phyloP scores from a whole-genome alignment of 495 filamentous ascomycete genomes.

The Schizothecium vesticola region DNA sequence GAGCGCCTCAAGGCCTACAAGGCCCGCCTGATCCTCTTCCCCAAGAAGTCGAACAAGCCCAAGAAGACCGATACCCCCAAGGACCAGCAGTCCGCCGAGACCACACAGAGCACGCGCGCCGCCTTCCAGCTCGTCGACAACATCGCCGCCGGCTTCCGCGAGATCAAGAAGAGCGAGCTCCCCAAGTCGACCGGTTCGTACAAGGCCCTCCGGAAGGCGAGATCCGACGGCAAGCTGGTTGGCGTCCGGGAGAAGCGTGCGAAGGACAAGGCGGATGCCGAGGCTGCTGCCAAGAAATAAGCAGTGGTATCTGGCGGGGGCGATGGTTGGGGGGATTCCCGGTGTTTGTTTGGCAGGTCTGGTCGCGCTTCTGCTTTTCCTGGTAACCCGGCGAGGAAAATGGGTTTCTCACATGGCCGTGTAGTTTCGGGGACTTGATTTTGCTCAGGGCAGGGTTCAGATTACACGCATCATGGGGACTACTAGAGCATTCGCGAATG shows the following conservation, averaged over 20 bases:
- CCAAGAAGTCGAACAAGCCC: conserved; percentile 84
- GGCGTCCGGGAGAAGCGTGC: conserved; percentile 90
- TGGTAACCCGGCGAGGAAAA: conserved; percentile 28
- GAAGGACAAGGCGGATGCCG: conserved; percentile 86
- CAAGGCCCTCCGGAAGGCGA: conserved; percentile 75
- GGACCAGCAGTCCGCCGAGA: conserved; percentile 74
- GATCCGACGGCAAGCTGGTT: conserved; percentile 73
- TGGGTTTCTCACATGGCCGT: conserved; percentile 21
- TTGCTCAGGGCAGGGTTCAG: conserved; percentile 25
- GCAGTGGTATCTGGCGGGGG: conserved; percentile 26
- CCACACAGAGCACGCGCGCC: conserved; percentile 46
- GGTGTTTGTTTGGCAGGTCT: conserved; percentile 42
- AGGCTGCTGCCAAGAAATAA: conserved; percentile 84
- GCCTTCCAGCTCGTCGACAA: conserved; percentile 65
- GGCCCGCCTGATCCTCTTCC: conserved; percentile 92
- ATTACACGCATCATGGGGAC: conserved; percentile 35
- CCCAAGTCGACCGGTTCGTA: conserved; percentile 77
- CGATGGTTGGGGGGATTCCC: conserved; percentile 28
- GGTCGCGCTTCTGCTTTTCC: conserved; percentile 40
- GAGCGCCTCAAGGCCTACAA: conserved; percentile 94
- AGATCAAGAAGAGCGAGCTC: conserved; percentile 77
- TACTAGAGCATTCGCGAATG: conserved; percentile 36
- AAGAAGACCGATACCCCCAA: conserved; percentile 88
- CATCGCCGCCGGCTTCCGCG: conserved; percentile 54
- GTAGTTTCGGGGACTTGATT: conserved; percentile 24